These are phyloP conservation scores for Hortiboletus campestris DNA, from an alignment of 768 basidiomycete genomes.

Conservation along the genomic window DNA sequence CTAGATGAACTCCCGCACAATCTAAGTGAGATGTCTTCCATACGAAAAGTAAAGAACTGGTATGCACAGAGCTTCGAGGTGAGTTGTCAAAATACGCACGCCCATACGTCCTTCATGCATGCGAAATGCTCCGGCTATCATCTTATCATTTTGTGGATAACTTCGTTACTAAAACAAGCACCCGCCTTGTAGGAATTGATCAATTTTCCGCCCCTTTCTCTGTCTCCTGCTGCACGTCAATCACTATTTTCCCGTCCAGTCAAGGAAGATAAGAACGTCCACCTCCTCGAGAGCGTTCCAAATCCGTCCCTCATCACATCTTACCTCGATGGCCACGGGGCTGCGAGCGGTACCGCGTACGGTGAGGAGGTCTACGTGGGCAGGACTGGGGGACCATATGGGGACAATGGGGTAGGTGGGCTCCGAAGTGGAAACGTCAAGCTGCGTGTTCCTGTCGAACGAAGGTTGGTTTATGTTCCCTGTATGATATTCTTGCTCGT, in stretches of 20 bases:
- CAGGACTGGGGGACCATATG: constrained; percentile 1
- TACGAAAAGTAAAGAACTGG: constrained; percentile 96
- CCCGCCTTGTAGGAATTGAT: constrained; percentile 71
- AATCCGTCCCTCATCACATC: constrained; percentile 66
- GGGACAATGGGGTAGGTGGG: constrained; percentile 23
- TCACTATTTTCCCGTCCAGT: constrained; percentile 55
- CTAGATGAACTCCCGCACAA: constrained; percentile 92
- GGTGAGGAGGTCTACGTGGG: background rate
- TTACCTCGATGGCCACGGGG: constrained; percentile 33
- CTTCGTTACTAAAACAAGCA: background rate
- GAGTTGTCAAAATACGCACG: constrained; percentile 18
- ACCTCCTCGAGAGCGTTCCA: constrained; percentile 70
- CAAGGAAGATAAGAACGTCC: constrained; percentile 26
- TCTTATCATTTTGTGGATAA: background rate
- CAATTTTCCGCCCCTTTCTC: constrained; percentile 72
- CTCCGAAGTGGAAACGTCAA: constrained; percentile 56
- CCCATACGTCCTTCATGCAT: background rate
- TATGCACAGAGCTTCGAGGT: constrained; percentile 99
- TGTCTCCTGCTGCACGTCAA: constrained; percentile 66
- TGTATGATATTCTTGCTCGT: background rate
- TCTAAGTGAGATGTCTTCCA: constrained; percentile 86
- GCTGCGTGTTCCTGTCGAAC: constrained; percentile 79
- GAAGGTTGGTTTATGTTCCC: constrained; percentile 50
- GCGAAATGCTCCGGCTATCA: background rate
- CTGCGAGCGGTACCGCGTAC: constrained; percentile 13